These are phyloP conservation scores for Leucosporidium yakuticum DNA, from an alignment of 768 basidiomycete species.

Conservation along the genomic window DNA sequence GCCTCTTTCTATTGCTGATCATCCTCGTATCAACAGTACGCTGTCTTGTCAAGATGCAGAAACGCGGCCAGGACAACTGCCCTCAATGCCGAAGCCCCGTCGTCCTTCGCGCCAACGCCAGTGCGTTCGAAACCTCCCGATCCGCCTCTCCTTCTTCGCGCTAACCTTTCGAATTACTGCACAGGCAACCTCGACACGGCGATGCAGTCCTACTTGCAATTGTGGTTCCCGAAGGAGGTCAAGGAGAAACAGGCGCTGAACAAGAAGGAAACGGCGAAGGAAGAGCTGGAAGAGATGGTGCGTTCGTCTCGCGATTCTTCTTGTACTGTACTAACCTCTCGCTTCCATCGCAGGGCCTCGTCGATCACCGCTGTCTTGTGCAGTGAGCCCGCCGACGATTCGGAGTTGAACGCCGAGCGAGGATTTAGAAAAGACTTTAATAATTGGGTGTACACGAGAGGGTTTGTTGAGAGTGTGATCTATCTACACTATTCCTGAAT, in stretches of 20 bases:
- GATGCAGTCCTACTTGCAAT: constrained; percentile 74
- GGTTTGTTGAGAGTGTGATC: too few relatives aligned
- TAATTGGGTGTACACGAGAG: too few relatives aligned
- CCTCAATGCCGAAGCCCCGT: constrained; percentile 74
- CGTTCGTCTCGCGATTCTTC: constrained; percentile 42
- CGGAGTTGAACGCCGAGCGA: too few relatives aligned
- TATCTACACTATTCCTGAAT: too few relatives aligned
- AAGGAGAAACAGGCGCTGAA: constrained; percentile 61
- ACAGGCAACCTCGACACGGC: constrained; percentile 73
- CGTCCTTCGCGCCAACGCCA: constrained; percentile 66
- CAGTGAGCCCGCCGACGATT: too few relatives aligned
- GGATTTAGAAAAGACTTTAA: too few relatives aligned
- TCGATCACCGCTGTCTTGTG: too few relatives aligned
- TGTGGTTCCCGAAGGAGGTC: constrained; percentile 85
- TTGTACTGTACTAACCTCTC: too few relatives aligned
- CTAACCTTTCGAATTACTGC: background rate
- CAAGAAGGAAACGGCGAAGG: constrained; percentile 63
- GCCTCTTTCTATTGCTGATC: background rate
- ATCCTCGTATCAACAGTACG: constrained; percentile 37
- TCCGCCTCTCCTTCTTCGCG: background rate
- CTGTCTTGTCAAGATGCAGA: constrained; percentile 82
- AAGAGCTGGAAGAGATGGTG: constrained; percentile 60
- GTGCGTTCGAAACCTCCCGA: constrained; percentile 51
- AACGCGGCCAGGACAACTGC: constrained; percentile 64
- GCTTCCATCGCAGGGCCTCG: too few relatives aligned